These are phyloP conservation scores for Odontarrhena argentea DNA, from an alignment of 345 rosid species.

Conservation along the genomic window DNA sequence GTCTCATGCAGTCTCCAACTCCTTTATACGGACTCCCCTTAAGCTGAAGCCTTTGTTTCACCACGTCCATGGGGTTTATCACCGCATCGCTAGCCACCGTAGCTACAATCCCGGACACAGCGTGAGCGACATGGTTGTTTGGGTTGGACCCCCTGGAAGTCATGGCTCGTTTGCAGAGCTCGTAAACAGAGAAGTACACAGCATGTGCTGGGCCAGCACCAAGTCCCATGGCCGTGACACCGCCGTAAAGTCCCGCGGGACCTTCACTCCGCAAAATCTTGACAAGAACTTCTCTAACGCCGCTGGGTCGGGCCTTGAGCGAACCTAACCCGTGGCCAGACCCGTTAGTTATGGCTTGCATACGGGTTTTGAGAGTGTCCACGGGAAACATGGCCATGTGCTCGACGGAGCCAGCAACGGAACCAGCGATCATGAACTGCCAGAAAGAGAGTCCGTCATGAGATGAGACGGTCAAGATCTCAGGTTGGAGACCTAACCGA, in stretches of 20 bases:
- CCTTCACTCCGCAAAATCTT: slow-evolving; percentile 55
- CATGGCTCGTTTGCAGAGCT: slow-evolving; percentile 54
- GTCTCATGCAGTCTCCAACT: slow-evolving; percentile 46
- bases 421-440: background rate
- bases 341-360: slow-evolving; percentile 64
- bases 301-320: slow-evolving; percentile 21
- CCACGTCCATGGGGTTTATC: background rate
- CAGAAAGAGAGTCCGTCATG: background rate
- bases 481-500: background rate
- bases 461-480: background rate
- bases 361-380: slow-evolving; percentile 77
- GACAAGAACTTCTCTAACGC: slow-evolving; percentile 51
- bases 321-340: no score
- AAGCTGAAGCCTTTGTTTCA: slow-evolving; percentile 58
- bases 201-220: slow-evolving; percentile 92
- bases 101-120: slow-evolving; percentile 63
- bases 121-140: slow-evolving; percentile 56
- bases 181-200: slow-evolving; percentile 68
- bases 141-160: slow-evolving; percentile 49
- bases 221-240: slow-evolving; percentile 75
- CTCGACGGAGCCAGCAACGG: background rate
- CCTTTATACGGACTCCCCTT: slow-evolving; percentile 57
- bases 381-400: slow-evolving; percentile 76
- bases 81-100: slow-evolving; percentile 55
- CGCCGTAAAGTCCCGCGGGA: slow-evolving; percentile 60